These are phyloP conservation scores for Massariosphaeria phaeospora DNA, from an alignment of 495 filamentous ascomycete genomes.

Conservation along the genomic window DNA sequence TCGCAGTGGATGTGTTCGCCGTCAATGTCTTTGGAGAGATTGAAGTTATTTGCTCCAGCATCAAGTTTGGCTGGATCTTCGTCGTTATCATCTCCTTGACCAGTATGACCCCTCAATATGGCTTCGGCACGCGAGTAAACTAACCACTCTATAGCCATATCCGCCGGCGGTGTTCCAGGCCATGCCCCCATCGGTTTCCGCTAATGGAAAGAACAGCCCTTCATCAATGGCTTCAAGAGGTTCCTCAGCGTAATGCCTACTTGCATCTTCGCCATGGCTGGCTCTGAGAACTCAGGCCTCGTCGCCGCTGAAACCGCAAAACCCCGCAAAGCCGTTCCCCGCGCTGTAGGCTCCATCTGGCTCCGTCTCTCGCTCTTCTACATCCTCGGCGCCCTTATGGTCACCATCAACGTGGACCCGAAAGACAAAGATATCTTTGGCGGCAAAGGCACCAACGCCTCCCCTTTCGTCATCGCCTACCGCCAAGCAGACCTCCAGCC, in stretches of 20 bases:
- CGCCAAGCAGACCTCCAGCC: constrained; percentile 25
- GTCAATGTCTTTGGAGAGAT: constrained; percentile 31
- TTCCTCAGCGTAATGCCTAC: constrained; percentile 32
- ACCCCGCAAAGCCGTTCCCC: constrained; percentile 29
- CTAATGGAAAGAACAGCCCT: constrained; percentile 30
- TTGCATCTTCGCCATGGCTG: constrained; percentile 34
- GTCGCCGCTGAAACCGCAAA: constrained; percentile 32
- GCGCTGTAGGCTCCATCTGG: constrained; percentile 33
- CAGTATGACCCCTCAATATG: constrained; percentile 8
- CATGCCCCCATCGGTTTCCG: constrained; percentile 31
- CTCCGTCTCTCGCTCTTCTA: constrained; percentile 33
- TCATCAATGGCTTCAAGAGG: constrained; percentile 35
- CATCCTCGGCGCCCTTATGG: constrained; percentile 30
- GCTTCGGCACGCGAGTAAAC: not conserved
- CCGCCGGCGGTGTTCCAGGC: constrained; percentile 28
- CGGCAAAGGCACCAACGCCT: constrained; percentile 26
- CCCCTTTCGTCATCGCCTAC: constrained; percentile 35
- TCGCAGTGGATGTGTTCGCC: constrained; percentile 26
- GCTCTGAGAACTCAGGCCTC: constrained; percentile 30
- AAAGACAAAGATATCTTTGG: constrained; percentile 31
- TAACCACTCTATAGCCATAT: constrained; percentile 11
- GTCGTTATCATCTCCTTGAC: constrained; percentile 34
- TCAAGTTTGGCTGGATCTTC: constrained; percentile 36
- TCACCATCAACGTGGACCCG: constrained; percentile 31
- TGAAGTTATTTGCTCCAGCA: constrained; percentile 31